These are phyloP conservation scores for Brachypodium distachyon DNA, from an alignment of 202 grass and related monocot species.

Conservation along the genomic window DNA sequence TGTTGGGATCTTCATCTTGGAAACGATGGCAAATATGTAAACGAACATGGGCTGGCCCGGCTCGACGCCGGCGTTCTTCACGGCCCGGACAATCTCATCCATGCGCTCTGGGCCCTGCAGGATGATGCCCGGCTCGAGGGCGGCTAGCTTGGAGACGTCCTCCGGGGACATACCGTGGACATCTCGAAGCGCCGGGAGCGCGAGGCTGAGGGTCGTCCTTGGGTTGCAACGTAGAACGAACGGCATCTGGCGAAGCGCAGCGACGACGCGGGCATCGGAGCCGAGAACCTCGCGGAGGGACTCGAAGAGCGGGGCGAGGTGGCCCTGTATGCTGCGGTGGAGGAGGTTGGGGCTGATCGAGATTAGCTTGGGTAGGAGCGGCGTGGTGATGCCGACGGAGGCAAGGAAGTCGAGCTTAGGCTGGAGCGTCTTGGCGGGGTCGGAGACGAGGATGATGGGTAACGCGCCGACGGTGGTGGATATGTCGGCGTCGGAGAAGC, in stretches of 20 bases:
- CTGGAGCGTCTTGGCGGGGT: conserved; percentile 8
- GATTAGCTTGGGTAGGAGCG: conserved; percentile 14
- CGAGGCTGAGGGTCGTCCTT: background rate
- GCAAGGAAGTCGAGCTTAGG: conserved; percentile 26
- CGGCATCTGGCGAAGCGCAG: background rate
- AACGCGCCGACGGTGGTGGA: background rate
- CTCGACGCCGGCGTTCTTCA: conserved; percentile 2
- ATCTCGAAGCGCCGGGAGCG: background rate
- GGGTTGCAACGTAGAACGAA: background rate
- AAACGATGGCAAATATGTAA: background rate
- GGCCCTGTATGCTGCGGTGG: conserved; percentile 6
- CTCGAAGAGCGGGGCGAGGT: conserved; percentile 14
- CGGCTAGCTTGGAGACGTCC: background rate
- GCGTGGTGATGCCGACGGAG: conserved; percentile 9
- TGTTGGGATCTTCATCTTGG: background rate
- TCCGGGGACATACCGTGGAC: background rate
- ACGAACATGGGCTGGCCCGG: background rate
- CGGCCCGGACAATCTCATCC: background rate
- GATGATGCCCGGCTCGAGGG: background rate
- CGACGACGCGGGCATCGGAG: conserved; percentile 5
- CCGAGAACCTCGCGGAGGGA: conserved; percentile 21
- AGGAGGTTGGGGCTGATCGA: background rate
- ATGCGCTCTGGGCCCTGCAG: background rate
- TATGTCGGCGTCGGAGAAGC: background rate
- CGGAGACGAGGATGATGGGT: background rate